Percentiles rank a stretch among this genome's conserved stretches.
Conservation (phyloP, 345 rosid species). For the Corymbia maculata region DNA sequence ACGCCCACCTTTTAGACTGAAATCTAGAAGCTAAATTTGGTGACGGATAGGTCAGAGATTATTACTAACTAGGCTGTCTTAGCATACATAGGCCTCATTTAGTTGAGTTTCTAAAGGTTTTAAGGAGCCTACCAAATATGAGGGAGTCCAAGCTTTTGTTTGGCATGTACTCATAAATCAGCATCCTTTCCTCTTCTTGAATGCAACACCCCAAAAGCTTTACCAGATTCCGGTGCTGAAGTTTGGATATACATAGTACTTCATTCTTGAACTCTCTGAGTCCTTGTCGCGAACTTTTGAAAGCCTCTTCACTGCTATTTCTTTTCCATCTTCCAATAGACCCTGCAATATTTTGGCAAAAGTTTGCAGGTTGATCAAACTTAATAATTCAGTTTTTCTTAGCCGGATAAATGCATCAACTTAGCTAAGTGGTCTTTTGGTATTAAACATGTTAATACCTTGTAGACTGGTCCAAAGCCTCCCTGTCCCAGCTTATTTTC, state of each 20-base stretch:
- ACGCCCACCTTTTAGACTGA: background rate
- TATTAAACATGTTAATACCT: conserved; percentile 6
- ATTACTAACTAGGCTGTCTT: background rate
- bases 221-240: conserved; percentile 37
- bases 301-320: conserved; percentile 27
- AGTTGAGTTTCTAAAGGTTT: background rate
- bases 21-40: background rate
- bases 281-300: conserved; percentile 23
- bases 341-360: conserved; percentile 9
- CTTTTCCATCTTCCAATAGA: conserved; percentile 14
- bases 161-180: conserved; percentile 21
- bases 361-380: background rate
- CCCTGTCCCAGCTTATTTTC: conserved; percentile 24
- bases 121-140: conserved; percentile 12
- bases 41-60: background rate
- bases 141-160: conserved; percentile 22
- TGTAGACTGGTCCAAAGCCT: conserved; percentile 33
- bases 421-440: background rate
- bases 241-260: conserved; percentile 17
- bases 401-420: background rate
- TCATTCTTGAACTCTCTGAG: conserved; percentile 30
- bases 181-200: conserved; percentile 16
- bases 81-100: background rate
- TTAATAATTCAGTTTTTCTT: background rate
- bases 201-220: conserved; percentile 26